phyloP scores from a whole-genome alignment of 805 yeast species.

The Schwanniomyces sp. region DNA sequence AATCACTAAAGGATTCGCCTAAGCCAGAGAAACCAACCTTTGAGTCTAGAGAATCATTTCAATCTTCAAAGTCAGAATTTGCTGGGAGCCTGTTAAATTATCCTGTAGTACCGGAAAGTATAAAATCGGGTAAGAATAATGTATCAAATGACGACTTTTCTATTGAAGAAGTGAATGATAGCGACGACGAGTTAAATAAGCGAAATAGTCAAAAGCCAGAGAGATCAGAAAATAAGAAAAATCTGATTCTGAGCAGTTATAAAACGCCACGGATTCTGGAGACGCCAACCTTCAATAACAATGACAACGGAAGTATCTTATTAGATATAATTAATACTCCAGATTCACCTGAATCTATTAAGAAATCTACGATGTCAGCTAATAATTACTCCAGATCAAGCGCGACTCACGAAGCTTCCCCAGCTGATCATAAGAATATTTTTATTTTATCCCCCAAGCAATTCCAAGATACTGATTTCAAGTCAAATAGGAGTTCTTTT shows the following conservation, averaged over 20 bases:
- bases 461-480: slow-evolving; percentile 33
- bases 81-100: slow-evolving; percentile 10
- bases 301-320: slow-evolving; percentile 15
- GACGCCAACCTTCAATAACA: neutral
- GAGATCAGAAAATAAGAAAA: neutral
- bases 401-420: slow-evolving; percentile 9
- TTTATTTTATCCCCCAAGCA: slow-evolving; percentile 41
- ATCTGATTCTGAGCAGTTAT: neutral
- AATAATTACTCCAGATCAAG: neutral
- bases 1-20: neutral
- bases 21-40: neutral
- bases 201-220: slow-evolving; percentile 3
- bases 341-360: slow-evolving; percentile 6
- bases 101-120: slow-evolving; percentile 9
- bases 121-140: slow-evolving; percentile 2
- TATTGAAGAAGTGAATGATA: slow-evolving; percentile 42
- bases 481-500: slow-evolving; percentile 14
- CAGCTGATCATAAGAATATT: slow-evolving; percentile 27
- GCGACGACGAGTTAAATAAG: slow-evolving; percentile 34
- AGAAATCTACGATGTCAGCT: slow-evolving; percentile 2
- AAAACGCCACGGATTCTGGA: neutral
- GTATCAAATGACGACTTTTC: slow-evolving; percentile 23
- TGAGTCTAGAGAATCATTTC: slow-evolving; percentile 14
- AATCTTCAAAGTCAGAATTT: slow-evolving; percentile 14
- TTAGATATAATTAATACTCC: slow-evolving; percentile 18